These are phyloP conservation scores for Spizellomyces punctatus DNA, from an alignment of 192 early-diverging fungal genomes.

Conservation along the genomic window DNA sequence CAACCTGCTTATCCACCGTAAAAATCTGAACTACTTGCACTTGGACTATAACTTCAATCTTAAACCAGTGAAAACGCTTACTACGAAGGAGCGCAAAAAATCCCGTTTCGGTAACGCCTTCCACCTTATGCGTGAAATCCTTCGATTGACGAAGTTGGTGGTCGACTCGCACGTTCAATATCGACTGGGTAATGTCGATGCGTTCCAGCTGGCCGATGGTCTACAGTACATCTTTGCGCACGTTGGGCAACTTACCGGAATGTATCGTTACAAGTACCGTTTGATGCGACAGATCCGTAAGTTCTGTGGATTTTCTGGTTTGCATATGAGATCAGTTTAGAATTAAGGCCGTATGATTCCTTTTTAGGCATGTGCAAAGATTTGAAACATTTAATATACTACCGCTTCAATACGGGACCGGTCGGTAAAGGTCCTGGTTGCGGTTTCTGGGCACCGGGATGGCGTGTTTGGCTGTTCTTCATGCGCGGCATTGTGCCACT, in stretches of 20 bases:
- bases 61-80: conserved; percentile 98
- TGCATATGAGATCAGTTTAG: no score
- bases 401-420: conserved; percentile 81
- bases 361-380: conserved; percentile 71
- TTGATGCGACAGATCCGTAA: conserved; percentile 97
- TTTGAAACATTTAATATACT: conserved; percentile 92
- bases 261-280: conserved; percentile 99
- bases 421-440: conserved; percentile 98
- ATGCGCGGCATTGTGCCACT: conserved; percentile 97
- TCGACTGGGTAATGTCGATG: conserved; percentile 96
- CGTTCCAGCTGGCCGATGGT: conserved; percentile 98
- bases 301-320: conserved; percentile 21
- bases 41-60: conserved; percentile 99
- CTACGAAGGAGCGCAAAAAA: conserved; percentile 99
- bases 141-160: conserved; percentile 93
- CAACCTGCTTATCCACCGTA: conserved; percentile 96
- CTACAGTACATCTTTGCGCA: conserved; percentile 99
- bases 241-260: conserved; percentile 97
- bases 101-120: conserved; percentile 98
- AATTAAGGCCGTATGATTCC: background rate
- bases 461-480: conserved; percentile 99
- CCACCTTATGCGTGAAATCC: conserved; percentile 91
- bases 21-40: conserved; percentile 97
- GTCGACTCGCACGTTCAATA: conserved; percentile 99
- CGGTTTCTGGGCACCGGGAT: conserved; percentile 99